Conservation (phyloP, 208 protist genomes). For the Jaenimonas drosophilae region DNA sequence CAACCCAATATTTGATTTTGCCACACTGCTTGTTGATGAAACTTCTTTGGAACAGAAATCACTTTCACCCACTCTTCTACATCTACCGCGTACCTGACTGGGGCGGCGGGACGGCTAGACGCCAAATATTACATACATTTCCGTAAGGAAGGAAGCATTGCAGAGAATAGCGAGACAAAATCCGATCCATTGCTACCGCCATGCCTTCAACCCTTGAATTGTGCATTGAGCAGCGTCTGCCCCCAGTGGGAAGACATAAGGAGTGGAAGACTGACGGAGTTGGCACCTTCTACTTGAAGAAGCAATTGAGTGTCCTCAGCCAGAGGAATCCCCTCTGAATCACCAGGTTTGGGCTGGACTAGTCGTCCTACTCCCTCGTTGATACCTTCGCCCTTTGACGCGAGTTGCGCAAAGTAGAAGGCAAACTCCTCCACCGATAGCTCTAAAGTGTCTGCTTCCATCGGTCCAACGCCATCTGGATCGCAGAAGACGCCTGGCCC, state of each 20-base stretch:
- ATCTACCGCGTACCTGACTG: no score
- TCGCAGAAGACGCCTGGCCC: slow-evolving; percentile 1
- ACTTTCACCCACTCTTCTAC: no score
- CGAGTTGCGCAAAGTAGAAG: slow-evolving; percentile 1
- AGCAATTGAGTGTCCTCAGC: slow-evolving; percentile 31
- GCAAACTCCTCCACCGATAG: slow-evolving; percentile 7
- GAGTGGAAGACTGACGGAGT: slow-evolving; percentile 38
- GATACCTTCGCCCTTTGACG: neutral
- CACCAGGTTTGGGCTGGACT: neutral
- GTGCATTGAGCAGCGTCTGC: slow-evolving; percentile 15
- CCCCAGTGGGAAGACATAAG: slow-evolving; percentile 74
- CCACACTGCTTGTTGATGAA: no score
- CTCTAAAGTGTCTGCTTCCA: neutral
- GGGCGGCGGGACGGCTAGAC: no score
- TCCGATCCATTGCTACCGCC: no score
- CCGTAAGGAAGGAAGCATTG: no score
- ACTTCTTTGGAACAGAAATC: no score
- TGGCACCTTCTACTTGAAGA: slow-evolving; percentile 28
- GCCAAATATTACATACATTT: no score
- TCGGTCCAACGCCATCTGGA: slow-evolving; percentile 2
- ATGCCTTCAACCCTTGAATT: no score
- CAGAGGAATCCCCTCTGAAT: slow-evolving; percentile 17
- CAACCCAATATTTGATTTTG: no score
- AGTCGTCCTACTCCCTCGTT: neutral
- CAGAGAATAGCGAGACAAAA: no score